Percentiles rank a stretch among this genome's conserved stretches.
phyloP scores from a whole-genome alignment of 2,329 filamentous ascomycete species.

The Alternaria brassicicola region DNA sequence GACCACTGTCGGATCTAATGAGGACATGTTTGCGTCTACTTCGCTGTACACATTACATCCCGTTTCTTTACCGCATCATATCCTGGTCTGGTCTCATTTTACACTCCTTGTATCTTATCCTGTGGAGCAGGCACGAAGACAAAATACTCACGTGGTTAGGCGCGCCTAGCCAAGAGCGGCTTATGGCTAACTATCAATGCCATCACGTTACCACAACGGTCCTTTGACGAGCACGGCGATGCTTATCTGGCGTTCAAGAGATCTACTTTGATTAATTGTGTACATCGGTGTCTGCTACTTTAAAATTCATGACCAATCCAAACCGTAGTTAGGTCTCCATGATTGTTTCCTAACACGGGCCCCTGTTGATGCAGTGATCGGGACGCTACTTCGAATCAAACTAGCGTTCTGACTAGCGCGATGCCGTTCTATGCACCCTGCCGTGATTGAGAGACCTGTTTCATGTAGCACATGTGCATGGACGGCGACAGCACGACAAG shows the following conservation, averaged over 20 bases:
- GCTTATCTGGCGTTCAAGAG: conserved; percentile 9
- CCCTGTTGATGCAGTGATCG: background rate
- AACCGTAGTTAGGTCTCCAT: background rate
- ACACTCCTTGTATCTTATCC: conserved; percentile 27
- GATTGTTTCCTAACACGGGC: background rate
- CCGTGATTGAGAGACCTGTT: background rate
- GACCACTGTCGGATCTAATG: conserved; percentile 17
- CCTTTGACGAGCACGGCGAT: conserved; percentile 7
- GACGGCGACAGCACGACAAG: background rate
- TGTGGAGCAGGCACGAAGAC: conserved; percentile 20
- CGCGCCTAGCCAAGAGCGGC: background rate
- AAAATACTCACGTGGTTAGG: conserved; percentile 12
- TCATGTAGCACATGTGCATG: background rate
- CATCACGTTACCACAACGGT: conserved; percentile 19
- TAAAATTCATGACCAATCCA: background rate
- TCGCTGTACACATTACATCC: conserved; percentile 41
- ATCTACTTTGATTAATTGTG: background rate
- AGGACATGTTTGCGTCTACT: conserved; percentile 18
- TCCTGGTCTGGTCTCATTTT: conserved; percentile 16
- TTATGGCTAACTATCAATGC: conserved; percentile 22
- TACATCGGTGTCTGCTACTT: background rate
- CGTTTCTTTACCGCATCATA: conserved; percentile 25
- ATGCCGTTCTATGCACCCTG: background rate
- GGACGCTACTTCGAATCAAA: background rate
- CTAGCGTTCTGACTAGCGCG: background rate